Evolutionary conservation across 73 alveolate species (phyloP).

Genomic region (Blepharisma stoltei): DNA sequence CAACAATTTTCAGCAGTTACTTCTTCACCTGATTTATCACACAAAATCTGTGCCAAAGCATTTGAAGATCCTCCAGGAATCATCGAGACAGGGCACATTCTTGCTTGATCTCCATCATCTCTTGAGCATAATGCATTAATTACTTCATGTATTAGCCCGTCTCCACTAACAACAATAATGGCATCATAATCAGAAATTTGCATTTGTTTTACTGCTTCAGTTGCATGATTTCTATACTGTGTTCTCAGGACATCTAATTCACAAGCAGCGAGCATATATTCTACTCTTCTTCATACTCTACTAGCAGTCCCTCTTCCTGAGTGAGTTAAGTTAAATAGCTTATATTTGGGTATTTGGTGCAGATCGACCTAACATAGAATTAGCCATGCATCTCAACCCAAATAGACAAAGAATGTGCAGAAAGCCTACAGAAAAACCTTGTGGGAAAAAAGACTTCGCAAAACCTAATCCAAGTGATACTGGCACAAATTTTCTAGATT

Average conservation of each 20-base stretch:
- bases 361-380: too few relatives aligned
- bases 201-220: constrained; percentile 62
- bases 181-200: constrained; percentile 74
- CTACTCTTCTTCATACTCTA: constrained; percentile 72
- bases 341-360: too few relatives aligned
- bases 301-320: constrained; percentile 81
- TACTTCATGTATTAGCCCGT: constrained; percentile 90
- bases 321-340: too few relatives aligned
- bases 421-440: too few relatives aligned
- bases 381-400: too few relatives aligned
- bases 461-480: too few relatives aligned
- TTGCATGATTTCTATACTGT: constrained; percentile 73
- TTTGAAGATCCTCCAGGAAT: constrained; percentile 93
- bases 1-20: constrained; percentile 71
- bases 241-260: constrained; percentile 60
- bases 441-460: too few relatives aligned
- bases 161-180: constrained; percentile 83
- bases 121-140: constrained; percentile 79
- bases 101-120: constrained; percentile 63
- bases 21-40: constrained; percentile 71
- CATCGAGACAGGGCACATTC: constrained; percentile 61
- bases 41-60: constrained; percentile 76
- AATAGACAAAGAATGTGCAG: too few relatives aligned
- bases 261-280: constrained; percentile 48
- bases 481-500: too few relatives aligned